Base-by-base conservation (phyloP, 2,329 filamentous ascomycete genomes). In the Phaeophleospora eucalypticola region DNA sequence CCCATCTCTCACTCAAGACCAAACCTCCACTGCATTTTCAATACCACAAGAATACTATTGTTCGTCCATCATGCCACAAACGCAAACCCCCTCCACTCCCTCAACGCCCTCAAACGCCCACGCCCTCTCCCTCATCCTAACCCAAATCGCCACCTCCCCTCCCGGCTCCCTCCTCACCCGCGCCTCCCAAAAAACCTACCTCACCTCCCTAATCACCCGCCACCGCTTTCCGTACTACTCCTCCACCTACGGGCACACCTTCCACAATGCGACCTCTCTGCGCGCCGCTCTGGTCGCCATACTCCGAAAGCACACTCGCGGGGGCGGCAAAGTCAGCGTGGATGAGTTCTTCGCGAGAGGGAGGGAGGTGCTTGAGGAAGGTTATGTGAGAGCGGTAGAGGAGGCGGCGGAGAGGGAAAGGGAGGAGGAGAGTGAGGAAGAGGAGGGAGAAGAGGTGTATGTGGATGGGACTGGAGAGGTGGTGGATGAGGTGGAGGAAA, bases 281-380 rank as follows among this genome's bases (percentile, higher is more conserved):
- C 33, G 45, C 29, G 42, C 20, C 8, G 45, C 39, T 4, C 34
- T 47, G 12, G 39, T 29, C 4, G 36, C 32, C 35, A 37, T 42
- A 10, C 34, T 48, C 34, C 15, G 35, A 20, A 36, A 38, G 33
- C 41, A 15, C 15, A 4, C 20, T 16, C 14, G 15, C 38, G 6
- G 34, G 40, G 4, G 24, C 29, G 17, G 36, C 36, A 14, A 17
- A 36, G 12, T 14, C 20, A 4, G 10, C 9, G 14, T 41, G 1
- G 41, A 49, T 24, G 43, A 38, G 19, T 36, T 49, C n/a, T 49
- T 45, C 15, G 20, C 27, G 20, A 24, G 16, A 20, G 46, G 46
- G 3, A 20, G 37, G 10, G 41, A 38, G 42, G 34, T 49, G 19
- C 27, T 49, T 9, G 37, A 45, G 8, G 41, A 41, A 3, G 33